Conservation (phyloP, 75 land plant species). For the Ceratopteris richardii region DNA sequence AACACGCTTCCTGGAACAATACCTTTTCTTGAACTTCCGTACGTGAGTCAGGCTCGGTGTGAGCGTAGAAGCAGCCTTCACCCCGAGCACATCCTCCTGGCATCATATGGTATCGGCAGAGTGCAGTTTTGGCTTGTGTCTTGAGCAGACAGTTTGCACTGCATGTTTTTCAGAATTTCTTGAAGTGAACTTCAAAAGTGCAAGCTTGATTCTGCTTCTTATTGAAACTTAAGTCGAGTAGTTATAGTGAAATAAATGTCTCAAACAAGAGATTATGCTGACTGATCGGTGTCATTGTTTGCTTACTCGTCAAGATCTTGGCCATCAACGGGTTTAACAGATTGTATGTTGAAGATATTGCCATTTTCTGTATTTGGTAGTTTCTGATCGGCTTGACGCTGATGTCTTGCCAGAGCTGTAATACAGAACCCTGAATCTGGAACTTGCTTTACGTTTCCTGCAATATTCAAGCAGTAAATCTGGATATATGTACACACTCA, state of each 20-base stretch:
- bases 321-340: too few species aligned
- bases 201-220: not conserved
- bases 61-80: slow-evolving; percentile 42
- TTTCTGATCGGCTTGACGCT: not conserved
- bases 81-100: slow-evolving; percentile 51
- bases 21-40: slow-evolving; percentile 6
- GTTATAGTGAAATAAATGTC: too few species aligned
- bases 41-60: slow-evolving; percentile 26
- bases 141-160: not conserved
- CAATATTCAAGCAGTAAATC: not conserved
- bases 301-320: too few species aligned
- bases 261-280: too few species aligned
- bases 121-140: slow-evolving; percentile 24
- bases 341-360: too few species aligned
- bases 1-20: not conserved
- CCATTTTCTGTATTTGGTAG: not conserved
- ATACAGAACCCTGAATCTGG: not conserved
- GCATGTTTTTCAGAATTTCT: not conserved
- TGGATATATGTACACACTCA: not conserved
- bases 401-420: not conserved
- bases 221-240: too few species aligned
- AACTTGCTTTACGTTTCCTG: not conserved
- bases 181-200: not conserved
- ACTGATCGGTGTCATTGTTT: too few species aligned
- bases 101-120: slow-evolving; percentile 40